Base-by-base conservation (phyloP, 305 asterid species). In the Andrographis paniculata region DNA sequence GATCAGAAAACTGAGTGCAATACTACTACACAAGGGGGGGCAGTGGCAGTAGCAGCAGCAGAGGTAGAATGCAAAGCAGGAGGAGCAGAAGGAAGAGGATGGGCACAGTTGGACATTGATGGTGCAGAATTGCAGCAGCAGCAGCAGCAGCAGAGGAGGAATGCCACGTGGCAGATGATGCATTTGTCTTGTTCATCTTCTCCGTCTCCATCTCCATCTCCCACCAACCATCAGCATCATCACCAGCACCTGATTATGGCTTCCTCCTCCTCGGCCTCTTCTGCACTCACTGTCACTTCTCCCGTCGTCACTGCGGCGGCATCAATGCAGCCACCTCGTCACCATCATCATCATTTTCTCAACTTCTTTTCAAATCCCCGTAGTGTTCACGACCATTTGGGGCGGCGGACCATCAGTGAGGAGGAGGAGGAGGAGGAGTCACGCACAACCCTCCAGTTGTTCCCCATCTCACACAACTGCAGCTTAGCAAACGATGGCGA, bases 161-260 rank as follows among this genome's bases (percentile, higher is more conserved):
- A 74, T 69, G 91, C 81, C 94, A 79, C 87, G 71, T 88, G 94
- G 91, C 80, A 73, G 19, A 62, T 63, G 80, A 77, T 60, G 77
- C 74, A 74, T 51, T 64, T 72, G 64, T 74, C 83, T 44, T 58
- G 66, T 55, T 59, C 73, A 38, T 60, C 82, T 0, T 74, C 77
- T 1, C 21, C 6, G 33, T 27, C 33, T 27, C 33, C n/a, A 27
- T 27, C 33, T 27, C 33, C 38, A 33, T 33, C 38, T 13, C 11
- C n/a, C 38, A 33, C n/a, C 38, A 33, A 33, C 80, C n/a, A n/a
- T n/a, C n/a, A n/a, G n/a, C n/a, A n/a, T n/a, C 7, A 41, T 72
- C 17, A 37, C 62, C 56, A 53, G 62, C 60, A 56, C 69, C 60
- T 43, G 24, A 61, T 67, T 48, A 64, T 53, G n/a, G 3, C 38